Evolutionary conservation across 768 basidiomycete genomes (phyloP).

Genomic region (Tricholomella constricta): DNA sequence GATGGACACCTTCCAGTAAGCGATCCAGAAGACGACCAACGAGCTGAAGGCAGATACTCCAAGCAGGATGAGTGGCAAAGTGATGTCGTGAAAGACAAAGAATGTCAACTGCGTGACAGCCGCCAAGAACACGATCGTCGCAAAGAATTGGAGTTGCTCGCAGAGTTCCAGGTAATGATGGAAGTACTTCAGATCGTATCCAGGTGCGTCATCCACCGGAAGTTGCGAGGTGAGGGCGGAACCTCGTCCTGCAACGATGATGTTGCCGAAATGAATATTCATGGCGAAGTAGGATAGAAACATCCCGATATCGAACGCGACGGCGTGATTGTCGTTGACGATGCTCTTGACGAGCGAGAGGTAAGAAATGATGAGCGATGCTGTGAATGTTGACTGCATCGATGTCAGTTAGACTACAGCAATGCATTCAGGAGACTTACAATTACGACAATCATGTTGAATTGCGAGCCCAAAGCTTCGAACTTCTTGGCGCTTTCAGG

Average conservation of each 20-base stretch:
- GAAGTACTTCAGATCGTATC: constrained; percentile 26
- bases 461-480: constrained; percentile 25
- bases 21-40: constrained; percentile 26
- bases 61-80: constrained; percentile 28
- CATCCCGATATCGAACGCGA: constrained; percentile 30
- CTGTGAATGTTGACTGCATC: constrained; percentile 32
- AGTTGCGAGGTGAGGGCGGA: constrained; percentile 26
- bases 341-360: constrained; percentile 27
- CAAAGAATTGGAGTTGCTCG: constrained; percentile 34
- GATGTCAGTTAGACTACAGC: background rate
- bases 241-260: constrained; percentile 31
- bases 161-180: constrained; percentile 28
- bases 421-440: constrained; percentile 15
- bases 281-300: constrained; percentile 34
- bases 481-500: constrained; percentile 11
- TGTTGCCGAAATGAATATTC: constrained; percentile 31
- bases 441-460: constrained; percentile 30
- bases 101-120: constrained; percentile 29
- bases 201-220: background rate
- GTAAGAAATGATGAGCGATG: constrained; percentile 29
- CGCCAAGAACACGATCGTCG: constrained; percentile 27
- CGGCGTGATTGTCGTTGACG: constrained; percentile 16
- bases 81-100: constrained; percentile 29
- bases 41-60: constrained; percentile 19
- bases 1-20: constrained; percentile 33